A percentile compares a stretch with the other conserved stretches of the same genome.
phyloP scores from a whole-genome alignment of 148 eudicot species.

The Amaranthus hypochondriacus region DNA sequence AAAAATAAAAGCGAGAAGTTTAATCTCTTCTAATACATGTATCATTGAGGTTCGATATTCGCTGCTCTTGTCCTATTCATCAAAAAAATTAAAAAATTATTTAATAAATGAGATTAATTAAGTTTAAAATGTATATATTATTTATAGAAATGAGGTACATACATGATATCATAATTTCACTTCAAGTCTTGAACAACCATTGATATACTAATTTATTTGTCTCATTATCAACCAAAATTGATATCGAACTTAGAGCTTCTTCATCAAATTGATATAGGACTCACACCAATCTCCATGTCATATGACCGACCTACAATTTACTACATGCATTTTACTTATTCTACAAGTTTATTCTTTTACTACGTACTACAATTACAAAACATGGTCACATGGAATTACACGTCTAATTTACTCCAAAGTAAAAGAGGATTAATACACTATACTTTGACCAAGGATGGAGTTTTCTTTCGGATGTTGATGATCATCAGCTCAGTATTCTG shows the following conservation, averaged over 20 bases:
- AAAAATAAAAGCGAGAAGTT: too few species aligned
- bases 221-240: not conserved
- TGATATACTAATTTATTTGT: constrained; percentile 1
- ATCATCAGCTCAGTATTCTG: too few species aligned
- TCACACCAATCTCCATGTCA: constrained; percentile 22
- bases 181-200: constrained; percentile 6
- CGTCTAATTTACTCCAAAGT: constrained; percentile 28
- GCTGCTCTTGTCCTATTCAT: too few species aligned
- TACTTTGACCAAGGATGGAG: too few species aligned
- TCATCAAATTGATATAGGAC: constrained; percentile 15
- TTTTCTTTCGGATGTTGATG: too few species aligned
- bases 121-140: not conserved
- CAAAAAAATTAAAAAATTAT: too few species aligned
- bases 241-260: constrained; percentile 21
- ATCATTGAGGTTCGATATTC: too few species aligned
- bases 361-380: constrained; percentile 14
- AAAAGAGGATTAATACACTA: too few species aligned
- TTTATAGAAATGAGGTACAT: not conserved
- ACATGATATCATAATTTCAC: constrained; percentile 9
- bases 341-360: constrained; percentile 23
- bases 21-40: too few species aligned
- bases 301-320: constrained; percentile 6
- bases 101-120: not conserved
- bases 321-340: constrained; percentile 14
- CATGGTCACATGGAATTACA: constrained; percentile 31